These are phyloP conservation scores for Kluyveromyces sp. DNA, from an alignment of 1,139 yeast species.

Conservation along the genomic window DNA sequence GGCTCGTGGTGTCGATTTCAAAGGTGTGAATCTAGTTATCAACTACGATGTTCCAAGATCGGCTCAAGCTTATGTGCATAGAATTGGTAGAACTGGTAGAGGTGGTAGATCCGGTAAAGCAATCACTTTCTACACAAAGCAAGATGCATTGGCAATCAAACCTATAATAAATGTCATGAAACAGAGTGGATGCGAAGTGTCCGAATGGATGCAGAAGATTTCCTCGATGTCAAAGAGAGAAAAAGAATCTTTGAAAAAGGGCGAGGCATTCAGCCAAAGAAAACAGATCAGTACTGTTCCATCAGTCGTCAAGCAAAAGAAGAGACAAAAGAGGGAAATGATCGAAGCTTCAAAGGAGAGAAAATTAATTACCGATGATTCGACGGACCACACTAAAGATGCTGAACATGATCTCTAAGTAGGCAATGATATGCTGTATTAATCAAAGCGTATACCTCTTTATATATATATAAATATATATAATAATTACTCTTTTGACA, in stretches of 20 bases:
- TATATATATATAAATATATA: not conserved
- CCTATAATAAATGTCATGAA: conserved; percentile 91
- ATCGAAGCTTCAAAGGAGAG: conserved; percentile 71
- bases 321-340: conserved; percentile 61
- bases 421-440: not conserved
- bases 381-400: not conserved
- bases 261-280: conserved; percentile 39
- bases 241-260: conserved; percentile 54
- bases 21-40: conserved; percentile 88
- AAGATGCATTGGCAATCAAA: conserved; percentile 67
- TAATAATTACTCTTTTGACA: not conserved
- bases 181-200: conserved; percentile 72
- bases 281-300: conserved; percentile 85
- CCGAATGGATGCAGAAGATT: conserved; percentile 76
- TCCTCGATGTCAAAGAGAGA: conserved; percentile 62
- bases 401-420: not conserved
- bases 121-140: conserved; percentile 87
- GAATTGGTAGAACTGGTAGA: conserved; percentile 98
- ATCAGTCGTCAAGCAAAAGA: conserved; percentile 53
- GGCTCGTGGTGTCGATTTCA: conserved; percentile 95
- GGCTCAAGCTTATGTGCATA: conserved; percentile 92
- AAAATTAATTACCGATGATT: conserved; percentile 21
- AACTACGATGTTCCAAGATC: conserved; percentile 94
- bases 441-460: too few species aligned
- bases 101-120: conserved; percentile 85